Evolutionary conservation across 73 alveolate genomes (phyloP).

Genomic region (Tetrahymena malaccensis): DNA sequence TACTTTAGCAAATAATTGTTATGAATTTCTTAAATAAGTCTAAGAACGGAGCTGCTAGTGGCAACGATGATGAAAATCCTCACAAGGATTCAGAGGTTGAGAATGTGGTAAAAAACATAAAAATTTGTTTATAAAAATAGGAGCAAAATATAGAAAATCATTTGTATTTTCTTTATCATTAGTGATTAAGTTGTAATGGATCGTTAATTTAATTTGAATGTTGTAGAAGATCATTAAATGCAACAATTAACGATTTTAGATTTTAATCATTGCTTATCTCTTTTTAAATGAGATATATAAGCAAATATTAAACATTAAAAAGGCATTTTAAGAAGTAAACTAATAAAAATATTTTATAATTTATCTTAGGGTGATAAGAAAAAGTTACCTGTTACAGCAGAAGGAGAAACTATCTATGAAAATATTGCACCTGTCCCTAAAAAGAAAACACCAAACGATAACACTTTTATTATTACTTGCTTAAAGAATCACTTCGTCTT

Average conservation of each 20-base stretch:
- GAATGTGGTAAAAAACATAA: neutral
- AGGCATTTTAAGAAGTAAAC: neutral
- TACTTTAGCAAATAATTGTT: neutral
- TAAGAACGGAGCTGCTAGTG: neutral
- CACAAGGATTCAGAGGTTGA: neutral
- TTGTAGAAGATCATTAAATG: neutral
- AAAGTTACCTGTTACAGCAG: conserved; percentile 1
- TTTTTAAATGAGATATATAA: neutral
- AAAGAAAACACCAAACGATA: conserved; percentile 32
- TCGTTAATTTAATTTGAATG: neutral
- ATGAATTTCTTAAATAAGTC: neutral
- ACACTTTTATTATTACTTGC: conserved; percentile 24
- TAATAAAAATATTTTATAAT: too few relatives aligned
- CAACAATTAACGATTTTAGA: neutral
- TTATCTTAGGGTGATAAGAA: neutral
- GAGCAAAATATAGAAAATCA: neutral
- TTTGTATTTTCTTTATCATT: neutral
- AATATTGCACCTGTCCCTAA: conserved; percentile 5
- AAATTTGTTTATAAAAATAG: neutral
- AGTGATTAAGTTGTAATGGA: neutral
- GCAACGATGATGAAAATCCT: neutral
- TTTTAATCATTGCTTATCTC: neutral
- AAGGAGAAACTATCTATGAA: conserved; percentile 35
- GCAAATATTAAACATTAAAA: neutral
- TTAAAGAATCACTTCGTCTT: conserved; percentile 10